Conservation (phyloP, 306 rosid genomes). For the Elaeagnus macrophylla region DNA sequence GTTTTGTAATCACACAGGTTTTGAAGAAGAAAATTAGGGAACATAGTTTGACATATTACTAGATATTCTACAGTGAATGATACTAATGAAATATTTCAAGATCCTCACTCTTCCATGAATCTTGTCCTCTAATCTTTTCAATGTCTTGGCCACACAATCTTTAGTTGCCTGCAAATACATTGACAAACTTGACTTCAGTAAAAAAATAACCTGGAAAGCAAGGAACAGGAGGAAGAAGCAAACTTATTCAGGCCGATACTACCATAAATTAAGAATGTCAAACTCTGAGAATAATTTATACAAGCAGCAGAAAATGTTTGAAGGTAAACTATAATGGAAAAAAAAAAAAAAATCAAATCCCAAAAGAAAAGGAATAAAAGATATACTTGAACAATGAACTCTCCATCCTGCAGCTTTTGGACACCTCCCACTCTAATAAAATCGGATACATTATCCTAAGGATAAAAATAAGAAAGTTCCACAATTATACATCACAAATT, state of each 20-base stretch:
- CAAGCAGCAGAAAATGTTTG: constrained; percentile 8
- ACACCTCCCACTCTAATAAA: constrained; percentile 96
- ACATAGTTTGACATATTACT: neutral
- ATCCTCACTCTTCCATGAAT: constrained; percentile 79
- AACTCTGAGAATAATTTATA: constrained; percentile 3
- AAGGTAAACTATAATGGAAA: constrained; percentile 9
- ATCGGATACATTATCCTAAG: constrained; percentile 91
- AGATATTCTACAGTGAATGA: too few relatives aligned
- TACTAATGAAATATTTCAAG: constrained; percentile 8
- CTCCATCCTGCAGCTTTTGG: constrained; percentile 95
- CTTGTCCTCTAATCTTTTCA: constrained; percentile 97
- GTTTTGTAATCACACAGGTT: constrained; percentile 24
- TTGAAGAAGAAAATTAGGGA: constrained; percentile 4
- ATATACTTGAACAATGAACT: constrained; percentile 91
- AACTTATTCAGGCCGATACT: too few relatives aligned
- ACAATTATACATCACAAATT: constrained; percentile 16
- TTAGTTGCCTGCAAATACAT: constrained; percentile 73
- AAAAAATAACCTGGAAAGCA: too few relatives aligned
- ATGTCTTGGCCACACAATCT: constrained; percentile 98
- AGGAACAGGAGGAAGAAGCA: too few relatives aligned
- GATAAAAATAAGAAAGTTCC: constrained; percentile 25
- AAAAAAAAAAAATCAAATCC: constrained; percentile 9
- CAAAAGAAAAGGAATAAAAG: constrained; percentile 5
- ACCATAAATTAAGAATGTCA: too few relatives aligned
- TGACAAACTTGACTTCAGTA: neutral